phyloP scores from a whole-genome alignment of 495 filamentous ascomycete genomes.

The Aspergillus kassunensis region DNA sequence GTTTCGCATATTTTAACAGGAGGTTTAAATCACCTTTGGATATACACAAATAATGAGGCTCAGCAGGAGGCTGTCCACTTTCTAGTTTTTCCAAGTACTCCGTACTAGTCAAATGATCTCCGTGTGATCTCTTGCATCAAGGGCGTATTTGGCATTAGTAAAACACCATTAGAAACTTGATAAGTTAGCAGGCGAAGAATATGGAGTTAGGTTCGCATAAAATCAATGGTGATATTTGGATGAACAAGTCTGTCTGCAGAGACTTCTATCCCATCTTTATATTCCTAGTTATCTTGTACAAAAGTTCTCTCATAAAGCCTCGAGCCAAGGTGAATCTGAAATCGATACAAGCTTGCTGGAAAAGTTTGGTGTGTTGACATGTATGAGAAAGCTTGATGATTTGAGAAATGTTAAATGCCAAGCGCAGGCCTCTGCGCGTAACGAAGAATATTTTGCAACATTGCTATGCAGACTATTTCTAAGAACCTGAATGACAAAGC shows the following conservation, averaged over 20 bases:
- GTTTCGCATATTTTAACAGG: too few relatives aligned
- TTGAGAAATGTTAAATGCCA: background rate
- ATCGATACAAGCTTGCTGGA: background rate
- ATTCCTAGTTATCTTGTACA: background rate
- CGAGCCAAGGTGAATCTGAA: background rate
- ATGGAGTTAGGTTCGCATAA: background rate
- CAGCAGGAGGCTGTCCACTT: background rate
- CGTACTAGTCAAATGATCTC: conserved; percentile 1
- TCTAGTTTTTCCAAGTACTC: background rate
- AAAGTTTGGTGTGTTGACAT: background rate
- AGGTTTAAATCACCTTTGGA: background rate
- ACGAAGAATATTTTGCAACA: background rate
- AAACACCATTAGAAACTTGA: background rate
- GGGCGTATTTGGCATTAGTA: background rate
- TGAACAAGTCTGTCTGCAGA: background rate
- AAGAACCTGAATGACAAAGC: too few relatives aligned
- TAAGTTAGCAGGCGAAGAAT: background rate
- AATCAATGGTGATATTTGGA: background rate
- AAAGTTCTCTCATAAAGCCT: background rate
- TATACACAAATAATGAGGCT: background rate
- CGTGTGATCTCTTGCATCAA: background rate
- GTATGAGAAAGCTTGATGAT: background rate
- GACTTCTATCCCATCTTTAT: background rate
- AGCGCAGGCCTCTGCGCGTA: background rate
- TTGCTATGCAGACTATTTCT: too few relatives aligned